Evolutionary conservation across 139 green algal species (phyloP), one percentile per base, ranked within the genome.

Genomic region (Parachlorella kessleri): DNA sequence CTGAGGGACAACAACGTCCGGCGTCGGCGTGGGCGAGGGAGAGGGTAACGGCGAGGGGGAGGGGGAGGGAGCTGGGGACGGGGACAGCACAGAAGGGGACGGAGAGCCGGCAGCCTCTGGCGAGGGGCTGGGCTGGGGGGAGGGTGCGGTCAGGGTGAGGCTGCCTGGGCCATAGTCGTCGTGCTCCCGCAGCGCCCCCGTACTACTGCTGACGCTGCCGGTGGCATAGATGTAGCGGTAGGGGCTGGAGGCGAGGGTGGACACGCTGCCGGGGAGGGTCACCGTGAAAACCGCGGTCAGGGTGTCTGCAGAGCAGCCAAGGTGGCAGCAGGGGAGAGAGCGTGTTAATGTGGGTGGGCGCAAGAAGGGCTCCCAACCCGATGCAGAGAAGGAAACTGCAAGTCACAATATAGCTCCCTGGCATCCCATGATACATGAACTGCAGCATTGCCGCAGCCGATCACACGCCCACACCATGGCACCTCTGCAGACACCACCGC

Each of bases 21-120:
- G 48, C 14, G 48, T 18, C 48, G 48, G 48, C 14, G 48, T 18
- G 21, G 48, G 48, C 14, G 21, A 14, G 21, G 48, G 48, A 18
- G 48, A 14, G 48, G 48, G 48, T 18, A 59, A 18, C 14, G 48
- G 48, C 48, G 48, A 14, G 14, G 48, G 48, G 48, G 48, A 18
- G 14, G 21, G 48, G 14, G 48, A 14, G 48, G 48, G 48, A 18
- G 48, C 48, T 14, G 48, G 48, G 48, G 48, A 59, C 14, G 48
- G 48, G 14, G 48, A 69, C 14, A 84, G 73, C 80, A 80, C 73
- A 35, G 48, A 18, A 59, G 48, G 48, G 48, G 48, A 28, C 21
- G 48, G 48, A 28, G 48, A 18, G 48, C 59, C 36, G 28, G 55
- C 55, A 71, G 26, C 28, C 8, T 59, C 48, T 18, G 48, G 48